phyloP scores from a whole-genome alignment of 2,329 filamentous ascomycete genomes.

The Colletotrichum salicis region DNA sequence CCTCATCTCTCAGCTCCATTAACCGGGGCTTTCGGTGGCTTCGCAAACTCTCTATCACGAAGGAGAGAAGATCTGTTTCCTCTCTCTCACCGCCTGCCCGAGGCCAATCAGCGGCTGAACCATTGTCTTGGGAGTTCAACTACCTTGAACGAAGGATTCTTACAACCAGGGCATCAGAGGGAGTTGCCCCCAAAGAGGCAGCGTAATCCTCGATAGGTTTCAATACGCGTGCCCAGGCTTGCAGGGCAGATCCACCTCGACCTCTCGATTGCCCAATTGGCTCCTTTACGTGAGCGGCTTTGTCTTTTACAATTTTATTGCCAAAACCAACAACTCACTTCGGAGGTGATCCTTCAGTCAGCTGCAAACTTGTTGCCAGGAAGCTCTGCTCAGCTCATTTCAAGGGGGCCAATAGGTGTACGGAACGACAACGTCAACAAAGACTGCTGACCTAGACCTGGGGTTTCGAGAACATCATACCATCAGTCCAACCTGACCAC shows the following conservation, averaged over 20 bases:
- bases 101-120: conserved; percentile 24
- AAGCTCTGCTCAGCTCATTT: conserved; percentile 5
- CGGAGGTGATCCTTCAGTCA: background rate
- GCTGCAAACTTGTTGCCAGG: background rate
- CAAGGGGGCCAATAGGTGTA: conserved; percentile 1
- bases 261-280: conserved; percentile 2
- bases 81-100: conserved; percentile 16
- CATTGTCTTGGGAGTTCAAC: conserved; percentile 3
- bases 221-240: conserved; percentile 6
- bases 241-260: conserved; percentile 9
- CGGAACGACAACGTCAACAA: background rate
- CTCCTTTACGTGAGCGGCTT: background rate
- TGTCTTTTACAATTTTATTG: background rate
- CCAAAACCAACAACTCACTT: background rate
- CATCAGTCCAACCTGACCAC: too few relatives aligned
- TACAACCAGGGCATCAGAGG: background rate
- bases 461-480: background rate
- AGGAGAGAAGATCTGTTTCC: conserved; percentile 9
- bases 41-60: background rate
- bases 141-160: background rate
- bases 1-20: conserved; percentile 3
- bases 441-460: background rate
- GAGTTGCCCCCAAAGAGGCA: background rate
- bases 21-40: conserved; percentile 11
- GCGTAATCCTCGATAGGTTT: background rate